Percentiles rank a stretch among this genome's conserved stretches.
phyloP scores from a whole-genome alignment of 345 rosid genomes.

The Eucalyptus albens region DNA sequence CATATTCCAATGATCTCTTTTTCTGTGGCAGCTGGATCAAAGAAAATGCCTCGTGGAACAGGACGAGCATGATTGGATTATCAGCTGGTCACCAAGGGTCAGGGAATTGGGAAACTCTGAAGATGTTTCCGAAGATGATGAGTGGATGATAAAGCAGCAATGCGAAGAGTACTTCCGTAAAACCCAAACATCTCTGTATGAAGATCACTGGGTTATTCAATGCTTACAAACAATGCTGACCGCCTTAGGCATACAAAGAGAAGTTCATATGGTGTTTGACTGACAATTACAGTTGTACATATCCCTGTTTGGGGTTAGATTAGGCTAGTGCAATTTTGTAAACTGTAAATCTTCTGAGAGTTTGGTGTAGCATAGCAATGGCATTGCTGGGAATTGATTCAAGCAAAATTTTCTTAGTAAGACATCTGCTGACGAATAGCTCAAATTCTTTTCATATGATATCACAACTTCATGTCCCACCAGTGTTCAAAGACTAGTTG shows the following conservation, averaged over 20 bases:
- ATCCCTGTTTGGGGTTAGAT: not conserved
- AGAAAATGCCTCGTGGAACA: constrained; percentile 74
- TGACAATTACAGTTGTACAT: not conserved
- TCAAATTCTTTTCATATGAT: not conserved
- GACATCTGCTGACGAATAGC: not conserved
- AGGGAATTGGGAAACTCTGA: not conserved
- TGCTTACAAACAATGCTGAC: not conserved
- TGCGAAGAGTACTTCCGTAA: not conserved
- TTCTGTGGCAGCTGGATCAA: constrained; percentile 44
- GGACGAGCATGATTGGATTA: constrained; percentile 12
- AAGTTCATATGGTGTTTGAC: not conserved
- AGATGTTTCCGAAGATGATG: not conserved
- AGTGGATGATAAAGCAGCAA: not conserved
- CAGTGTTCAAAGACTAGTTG: not conserved
- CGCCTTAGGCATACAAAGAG: not conserved
- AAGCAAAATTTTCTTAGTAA: not conserved
- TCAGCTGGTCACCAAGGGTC: not conserved
- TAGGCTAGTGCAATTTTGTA: not conserved
- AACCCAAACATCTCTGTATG: not conserved
- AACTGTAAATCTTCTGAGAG: not conserved
- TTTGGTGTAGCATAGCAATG: not conserved
- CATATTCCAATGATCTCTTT: not conserved
- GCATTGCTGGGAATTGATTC: not conserved
- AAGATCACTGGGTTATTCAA: not conserved
- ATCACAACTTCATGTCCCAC: not conserved